These are phyloP conservation scores for Schizothecium vesticola DNA, from an alignment of 495 filamentous ascomycete species.

Conservation along the genomic window DNA sequence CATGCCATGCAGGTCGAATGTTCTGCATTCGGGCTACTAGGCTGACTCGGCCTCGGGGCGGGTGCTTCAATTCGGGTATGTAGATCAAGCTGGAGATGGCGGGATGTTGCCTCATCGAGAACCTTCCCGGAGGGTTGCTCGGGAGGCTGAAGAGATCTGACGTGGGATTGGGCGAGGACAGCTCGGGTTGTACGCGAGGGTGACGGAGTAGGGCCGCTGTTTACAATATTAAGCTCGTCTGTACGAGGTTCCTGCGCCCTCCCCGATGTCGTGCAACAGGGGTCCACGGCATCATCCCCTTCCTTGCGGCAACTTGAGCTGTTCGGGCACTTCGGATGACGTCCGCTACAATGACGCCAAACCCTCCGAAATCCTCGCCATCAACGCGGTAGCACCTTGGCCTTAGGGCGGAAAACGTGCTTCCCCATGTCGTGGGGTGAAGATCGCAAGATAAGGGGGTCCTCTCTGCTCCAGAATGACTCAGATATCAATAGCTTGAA, in stretches of 20 bases:
- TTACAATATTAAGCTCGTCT: neutral
- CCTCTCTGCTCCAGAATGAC: neutral
- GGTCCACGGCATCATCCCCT: neutral
- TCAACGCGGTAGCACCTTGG: neutral
- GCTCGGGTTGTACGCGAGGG: neutral
- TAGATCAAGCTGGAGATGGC: neutral
- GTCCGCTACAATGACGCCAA: neutral
- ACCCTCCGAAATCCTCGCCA: neutral
- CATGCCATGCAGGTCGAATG: neutral
- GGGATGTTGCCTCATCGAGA: neutral
- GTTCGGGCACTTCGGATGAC: neutral
- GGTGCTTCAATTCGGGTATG: neutral
- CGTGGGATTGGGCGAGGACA: neutral
- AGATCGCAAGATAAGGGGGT: too few species aligned
- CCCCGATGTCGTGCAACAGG: neutral
- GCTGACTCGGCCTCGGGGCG: neutral
- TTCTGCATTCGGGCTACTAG: neutral
- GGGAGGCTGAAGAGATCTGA: neutral
- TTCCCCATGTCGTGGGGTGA: neutral
- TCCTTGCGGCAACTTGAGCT: neutral
- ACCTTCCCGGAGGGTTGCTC: neutral
- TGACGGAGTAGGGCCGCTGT: neutral
- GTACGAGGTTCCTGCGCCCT: neutral
- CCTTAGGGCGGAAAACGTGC: neutral
- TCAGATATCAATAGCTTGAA: neutral